Evolutionary conservation across 495 filamentous ascomycete genomes (phyloP).

Genomic region (Talaromyces thailandensis): DNA sequence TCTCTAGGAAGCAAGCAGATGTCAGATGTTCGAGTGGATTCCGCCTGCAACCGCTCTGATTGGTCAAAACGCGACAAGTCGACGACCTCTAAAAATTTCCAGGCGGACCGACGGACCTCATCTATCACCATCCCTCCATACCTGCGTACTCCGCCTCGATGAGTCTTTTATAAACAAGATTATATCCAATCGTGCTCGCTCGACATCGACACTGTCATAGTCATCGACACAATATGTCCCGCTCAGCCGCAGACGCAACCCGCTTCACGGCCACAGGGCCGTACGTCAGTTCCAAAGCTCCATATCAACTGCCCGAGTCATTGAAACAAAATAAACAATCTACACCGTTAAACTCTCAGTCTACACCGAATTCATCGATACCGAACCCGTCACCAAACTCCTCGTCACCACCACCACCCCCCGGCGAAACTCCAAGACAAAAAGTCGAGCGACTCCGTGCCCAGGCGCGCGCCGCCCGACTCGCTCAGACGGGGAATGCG

Average conservation of each 20-base stretch:
- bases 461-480: conserved; percentile 60
- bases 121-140: conserved; percentile 12
- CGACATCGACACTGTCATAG: background rate
- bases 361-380: background rate
- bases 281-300: conserved; percentile 67
- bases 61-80: background rate
- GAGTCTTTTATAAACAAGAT: background rate
- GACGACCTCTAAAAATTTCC: conserved; percentile 29
- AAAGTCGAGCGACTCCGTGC: conserved; percentile 81
- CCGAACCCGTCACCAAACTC: background rate
- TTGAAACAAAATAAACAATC: conserved; percentile 17
- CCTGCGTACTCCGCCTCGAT: conserved; percentile 1
- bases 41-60: background rate
- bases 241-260: conserved; percentile 87
- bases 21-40: background rate
- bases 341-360: background rate
- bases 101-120: conserved; percentile 8
- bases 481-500: conserved; percentile 48
- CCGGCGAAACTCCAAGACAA: conserved; percentile 72
- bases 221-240: conserved; percentile 46
- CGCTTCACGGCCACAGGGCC: conserved; percentile 90
- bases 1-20: background rate
- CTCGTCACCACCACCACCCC: background rate
- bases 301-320: conserved; percentile 30
- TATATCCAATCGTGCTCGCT: background rate